Percentiles rank a stretch among this genome's conserved stretches.
phyloP scores from a whole-genome alignment of 225 moss, liverwort and hornwort species.

The Polytrichum commune region DNA sequence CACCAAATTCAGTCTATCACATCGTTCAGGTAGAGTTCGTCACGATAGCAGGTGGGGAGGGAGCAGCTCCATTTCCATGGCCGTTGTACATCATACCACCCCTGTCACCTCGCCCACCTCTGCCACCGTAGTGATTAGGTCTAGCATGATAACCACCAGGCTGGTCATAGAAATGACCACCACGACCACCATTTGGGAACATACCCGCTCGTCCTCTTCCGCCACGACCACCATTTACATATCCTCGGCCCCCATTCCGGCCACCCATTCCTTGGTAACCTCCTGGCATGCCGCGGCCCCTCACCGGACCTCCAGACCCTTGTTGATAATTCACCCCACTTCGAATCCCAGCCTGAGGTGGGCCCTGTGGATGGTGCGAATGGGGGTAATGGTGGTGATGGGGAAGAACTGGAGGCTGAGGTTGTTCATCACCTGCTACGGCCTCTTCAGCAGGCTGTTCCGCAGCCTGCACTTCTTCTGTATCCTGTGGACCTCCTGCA shows the following conservation, averaged over 20 bases:
- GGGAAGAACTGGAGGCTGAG: conserved; percentile 24
- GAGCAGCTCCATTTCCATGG: conserved; percentile 40
- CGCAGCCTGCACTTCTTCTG: conserved; percentile 21
- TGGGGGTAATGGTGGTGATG: conserved; percentile 29
- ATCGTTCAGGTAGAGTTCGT: conserved; percentile 43
- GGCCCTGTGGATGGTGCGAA: conserved; percentile 28
- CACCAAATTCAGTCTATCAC: conserved; percentile 16
- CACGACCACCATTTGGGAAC: conserved; percentile 60
- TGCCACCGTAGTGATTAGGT: conserved; percentile 60
- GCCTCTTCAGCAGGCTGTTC: conserved; percentile 27
- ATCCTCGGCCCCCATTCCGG: conserved; percentile 66
- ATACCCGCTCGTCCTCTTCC: conserved; percentile 69
- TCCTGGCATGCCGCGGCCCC: conserved; percentile 58
- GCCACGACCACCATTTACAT: conserved; percentile 58
- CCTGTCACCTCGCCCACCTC: conserved; percentile 62
- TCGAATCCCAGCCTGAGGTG: conserved; percentile 26
- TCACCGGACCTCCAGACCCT: conserved; percentile 41
- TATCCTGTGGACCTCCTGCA: conserved; percentile 21
- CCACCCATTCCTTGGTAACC: conserved; percentile 71
- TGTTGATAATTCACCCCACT: conserved; percentile 62
- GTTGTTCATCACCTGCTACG: conserved; percentile 24
- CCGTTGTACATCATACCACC: conserved; percentile 52
- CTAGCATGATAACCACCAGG: conserved; percentile 60
- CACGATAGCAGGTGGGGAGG: conserved; percentile 39
- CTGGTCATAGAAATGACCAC: conserved; percentile 77